Percentiles rank a stretch among this genome's conserved stretches.
phyloP scores from a whole-genome alignment of 225 moss, liverwort and hornwort species.

The Sphagnum tenellum region DNA sequence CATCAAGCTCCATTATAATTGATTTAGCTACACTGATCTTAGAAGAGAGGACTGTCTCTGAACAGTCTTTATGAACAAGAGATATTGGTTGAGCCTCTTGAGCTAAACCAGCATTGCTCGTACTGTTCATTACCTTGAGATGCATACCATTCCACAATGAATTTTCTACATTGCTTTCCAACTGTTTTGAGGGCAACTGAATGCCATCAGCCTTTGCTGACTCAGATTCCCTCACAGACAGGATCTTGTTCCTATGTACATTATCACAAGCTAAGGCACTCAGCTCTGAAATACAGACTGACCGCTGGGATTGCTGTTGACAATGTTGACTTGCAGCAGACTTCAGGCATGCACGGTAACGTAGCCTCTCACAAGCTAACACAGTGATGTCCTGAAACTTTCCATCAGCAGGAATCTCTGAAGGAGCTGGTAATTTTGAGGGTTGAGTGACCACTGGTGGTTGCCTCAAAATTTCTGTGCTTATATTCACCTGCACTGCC shows the following conservation, averaged over 20 bases:
- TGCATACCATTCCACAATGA: neutral
- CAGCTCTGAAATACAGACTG: constrained; percentile 6
- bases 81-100: neutral
- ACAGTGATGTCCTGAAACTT: constrained; percentile 6
- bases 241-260: constrained; percentile 1
- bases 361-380: constrained; percentile 1
- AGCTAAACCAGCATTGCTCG: neutral
- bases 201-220: neutral
- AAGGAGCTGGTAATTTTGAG: neutral
- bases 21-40: neutral
- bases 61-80: neutral
- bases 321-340: neutral
- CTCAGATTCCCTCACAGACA: neutral
- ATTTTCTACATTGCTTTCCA: neutral
- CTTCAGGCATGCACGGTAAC: neutral
- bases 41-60: neutral
- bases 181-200: neutral
- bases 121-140: neutral
- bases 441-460: neutral
- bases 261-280: constrained; percentile 6
- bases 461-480: neutral
- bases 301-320: constrained; percentile 6
- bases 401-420: neutral
- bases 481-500: constrained; percentile 5
- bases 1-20: too few relatives aligned